A percentile compares a stretch with the other conserved stretches of the same genome.
These are phyloP conservation scores for Tympanopsis confertula DNA, from an alignment of 2,329 filamentous ascomycete genomes.

Conservation along the genomic window DNA sequence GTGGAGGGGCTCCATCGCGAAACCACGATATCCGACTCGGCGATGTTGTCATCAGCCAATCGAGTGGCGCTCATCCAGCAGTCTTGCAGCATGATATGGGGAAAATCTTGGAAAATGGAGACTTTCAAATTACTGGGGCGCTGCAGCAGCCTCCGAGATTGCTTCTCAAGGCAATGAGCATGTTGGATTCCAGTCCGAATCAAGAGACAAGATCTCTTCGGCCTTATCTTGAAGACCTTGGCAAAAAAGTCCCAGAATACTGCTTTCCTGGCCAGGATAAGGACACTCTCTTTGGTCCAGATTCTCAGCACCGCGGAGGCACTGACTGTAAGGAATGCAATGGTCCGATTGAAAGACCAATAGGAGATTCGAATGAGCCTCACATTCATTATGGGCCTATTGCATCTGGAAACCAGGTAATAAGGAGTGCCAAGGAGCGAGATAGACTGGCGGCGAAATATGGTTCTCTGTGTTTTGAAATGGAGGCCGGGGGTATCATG, in stretches of 20 bases:
- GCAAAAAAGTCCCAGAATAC: neutral
- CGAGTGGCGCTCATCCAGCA: neutral
- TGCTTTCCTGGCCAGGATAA: no score
- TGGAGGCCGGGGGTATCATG: slow-evolving; percentile 2
- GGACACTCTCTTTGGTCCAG: neutral
- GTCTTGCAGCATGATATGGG: slow-evolving; percentile 6
- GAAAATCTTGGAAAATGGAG: slow-evolving; percentile 2
- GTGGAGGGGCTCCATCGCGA: slow-evolving; percentile 4
- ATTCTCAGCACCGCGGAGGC: neutral
- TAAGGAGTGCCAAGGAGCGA: slow-evolving; percentile 3
- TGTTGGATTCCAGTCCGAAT: neutral
- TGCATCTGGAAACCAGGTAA: slow-evolving; percentile 5
- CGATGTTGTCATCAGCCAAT: neutral
- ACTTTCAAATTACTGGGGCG: slow-evolving; percentile 1
- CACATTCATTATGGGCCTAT: slow-evolving; percentile 4
- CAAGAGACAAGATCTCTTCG: neutral
- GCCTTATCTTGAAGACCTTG: neutral
- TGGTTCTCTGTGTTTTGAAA: slow-evolving; percentile 1
- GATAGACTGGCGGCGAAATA: slow-evolving; percentile 2
- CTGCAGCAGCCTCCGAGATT: slow-evolving; percentile 3
- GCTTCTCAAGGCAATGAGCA: slow-evolving; percentile 1
- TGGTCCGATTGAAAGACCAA: neutral
- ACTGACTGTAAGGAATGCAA: neutral
- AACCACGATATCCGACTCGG: neutral
- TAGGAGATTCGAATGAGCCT: neutral